These are phyloP conservation scores for Cruciata laevipes DNA, from an alignment of 257 asterid genomes.

Conservation along the genomic window DNA sequence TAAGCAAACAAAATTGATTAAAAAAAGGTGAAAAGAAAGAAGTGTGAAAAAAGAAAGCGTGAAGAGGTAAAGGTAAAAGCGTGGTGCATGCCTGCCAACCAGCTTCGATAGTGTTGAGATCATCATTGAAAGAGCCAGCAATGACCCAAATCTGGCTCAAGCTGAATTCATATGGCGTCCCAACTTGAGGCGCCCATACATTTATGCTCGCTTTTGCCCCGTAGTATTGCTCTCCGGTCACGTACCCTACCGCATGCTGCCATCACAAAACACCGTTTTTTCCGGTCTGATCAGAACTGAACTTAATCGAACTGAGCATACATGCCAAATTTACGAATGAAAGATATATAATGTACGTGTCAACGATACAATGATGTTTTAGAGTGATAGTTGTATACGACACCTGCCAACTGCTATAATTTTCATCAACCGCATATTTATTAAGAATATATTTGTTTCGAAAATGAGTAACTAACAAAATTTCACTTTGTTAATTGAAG, in stretches of 20 bases:
- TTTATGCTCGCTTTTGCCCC: slow-evolving; percentile 90
- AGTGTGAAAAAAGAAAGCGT: not conserved
- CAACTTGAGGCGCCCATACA: slow-evolving; percentile 79
- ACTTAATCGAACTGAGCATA: not conserved
- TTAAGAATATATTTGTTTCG: too few species aligned
- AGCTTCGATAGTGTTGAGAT: slow-evolving; percentile 96
- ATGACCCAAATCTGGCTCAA: slow-evolving; percentile 87
- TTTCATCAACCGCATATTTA: too few species aligned
- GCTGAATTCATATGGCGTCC: slow-evolving; percentile 68
- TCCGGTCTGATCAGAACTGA: not conserved
- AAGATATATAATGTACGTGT: too few species aligned
- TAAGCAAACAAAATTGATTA: too few species aligned
- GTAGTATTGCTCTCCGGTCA: slow-evolving; percentile 63
- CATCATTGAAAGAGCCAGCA: slow-evolving; percentile 84
- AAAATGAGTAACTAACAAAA: too few species aligned
- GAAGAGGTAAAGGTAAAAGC: not conserved
- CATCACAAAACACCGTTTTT: not conserved
- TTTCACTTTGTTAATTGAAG: too few species aligned
- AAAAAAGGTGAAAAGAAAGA: not conserved
- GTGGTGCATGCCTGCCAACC: slow-evolving; percentile 80
- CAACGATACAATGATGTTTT: too few species aligned
- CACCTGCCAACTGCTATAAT: too few species aligned
- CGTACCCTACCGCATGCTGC: slow-evolving; percentile 96
- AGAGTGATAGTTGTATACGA: too few species aligned
- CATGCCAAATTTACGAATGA: too few species aligned